Base-by-base conservation (phyloP, 805 yeast species). In the Wickerhamiella bombiphila region DNA sequence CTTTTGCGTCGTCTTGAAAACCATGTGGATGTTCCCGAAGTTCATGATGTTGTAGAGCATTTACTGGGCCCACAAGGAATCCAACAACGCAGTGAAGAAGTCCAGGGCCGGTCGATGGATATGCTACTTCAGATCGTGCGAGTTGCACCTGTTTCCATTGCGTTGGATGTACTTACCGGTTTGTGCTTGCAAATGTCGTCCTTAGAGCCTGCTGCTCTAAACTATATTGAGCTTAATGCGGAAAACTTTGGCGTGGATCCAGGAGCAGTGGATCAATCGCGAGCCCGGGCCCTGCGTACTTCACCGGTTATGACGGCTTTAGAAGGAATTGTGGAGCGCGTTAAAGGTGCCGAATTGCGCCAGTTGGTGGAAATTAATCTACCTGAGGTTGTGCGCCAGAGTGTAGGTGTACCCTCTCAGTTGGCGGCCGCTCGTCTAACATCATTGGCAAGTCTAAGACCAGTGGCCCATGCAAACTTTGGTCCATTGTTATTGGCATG, bases 301-400 rank as follows among this genome's bases (percentile, higher is more conserved):
- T 86, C 96, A 0, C 96, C 97, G 0, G 69, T 86, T 61, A 80
- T 83, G 86, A 85, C 76, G 39, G 78, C 93, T 0, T 65, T 86
- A 36, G 95, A 83, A 45, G 70, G 64, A 35, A 55, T 86, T 43
- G 57, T 86, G 42, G 76, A 71, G 33, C 51, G 71, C 20, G 48
- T 76, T 4, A 78, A 73, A 52, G 72, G 66, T 5, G 62, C 60
- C 2, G 22, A 30, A 17, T 30, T 30, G 9, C 22, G 16, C 8
- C 8, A 17, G 33, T 19, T 30, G 7, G 16, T 30, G 5, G 62
- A 60, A 28, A 17, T 36, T 2, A 16, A 22, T 11, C 58, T 83
- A 21, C 68, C 69, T 17, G 51, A 58, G 16, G 69, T 82, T 2
- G 70, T 81, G 6, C 73, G 74, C 42, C 68, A 64, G 39, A 71